These are phyloP conservation scores for Candida sanyiensis DNA, from an alignment of 805 yeast species.

Conservation along the genomic window DNA sequence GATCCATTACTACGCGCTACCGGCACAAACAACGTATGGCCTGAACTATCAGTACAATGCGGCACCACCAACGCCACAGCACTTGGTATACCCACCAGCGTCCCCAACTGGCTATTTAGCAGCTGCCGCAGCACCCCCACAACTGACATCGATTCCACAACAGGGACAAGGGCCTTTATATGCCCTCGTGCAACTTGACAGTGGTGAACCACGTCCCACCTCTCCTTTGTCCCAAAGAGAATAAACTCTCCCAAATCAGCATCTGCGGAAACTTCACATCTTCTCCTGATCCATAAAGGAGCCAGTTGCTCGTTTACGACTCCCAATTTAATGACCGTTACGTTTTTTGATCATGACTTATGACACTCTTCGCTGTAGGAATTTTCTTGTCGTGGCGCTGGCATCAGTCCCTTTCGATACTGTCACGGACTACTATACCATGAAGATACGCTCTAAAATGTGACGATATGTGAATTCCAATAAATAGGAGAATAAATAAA, in stretches of 20 bases:
- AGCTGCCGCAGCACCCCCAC: not conserved
- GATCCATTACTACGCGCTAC: too few relatives aligned
- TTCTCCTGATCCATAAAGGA: too few relatives aligned
- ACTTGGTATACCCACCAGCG: not conserved
- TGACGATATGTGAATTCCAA: slow-evolving; percentile 5
- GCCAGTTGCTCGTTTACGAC: too few relatives aligned
- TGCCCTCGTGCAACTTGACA: not conserved
- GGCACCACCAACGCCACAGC: too few relatives aligned
- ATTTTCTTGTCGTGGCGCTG: not conserved
- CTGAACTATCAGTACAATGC: not conserved
- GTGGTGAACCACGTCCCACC: not conserved
- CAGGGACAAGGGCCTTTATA: not conserved
- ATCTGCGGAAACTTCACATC: too few relatives aligned
- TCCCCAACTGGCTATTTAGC: slow-evolving; percentile 1
- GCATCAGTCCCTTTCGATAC: too few relatives aligned
- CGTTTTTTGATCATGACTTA: too few relatives aligned
- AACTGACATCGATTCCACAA: not conserved
- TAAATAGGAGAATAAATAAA: slow-evolving; percentile 6
- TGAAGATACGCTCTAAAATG: slow-evolving; percentile 3
- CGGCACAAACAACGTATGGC: not conserved
- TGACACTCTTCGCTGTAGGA: not conserved
- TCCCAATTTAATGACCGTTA: slow-evolving; percentile 1
- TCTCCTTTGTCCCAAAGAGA: slow-evolving; percentile 1
- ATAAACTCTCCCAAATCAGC: not conserved
- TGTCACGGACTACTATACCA: too few relatives aligned